Base-by-base conservation (phyloP, 768 basidiomycete species). In the Boletus edulis region DNA sequence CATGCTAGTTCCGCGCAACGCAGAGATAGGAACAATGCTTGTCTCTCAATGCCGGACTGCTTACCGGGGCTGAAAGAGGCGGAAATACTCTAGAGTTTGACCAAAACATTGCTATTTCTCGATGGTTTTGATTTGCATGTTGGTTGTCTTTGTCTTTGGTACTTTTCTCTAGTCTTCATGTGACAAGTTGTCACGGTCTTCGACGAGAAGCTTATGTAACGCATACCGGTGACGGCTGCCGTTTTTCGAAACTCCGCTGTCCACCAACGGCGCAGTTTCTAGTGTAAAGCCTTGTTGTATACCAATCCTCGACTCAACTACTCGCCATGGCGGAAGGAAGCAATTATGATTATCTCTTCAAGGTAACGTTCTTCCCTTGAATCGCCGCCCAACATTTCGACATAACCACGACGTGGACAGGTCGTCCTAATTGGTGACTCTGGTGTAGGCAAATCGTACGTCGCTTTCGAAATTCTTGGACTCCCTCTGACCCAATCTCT, bases 321-420 rank as follows among this genome's bases (percentile, higher is more conserved):
- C 47, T 53, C 60, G 53, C 60, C 56, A 97, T 97, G 94, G 73
- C 91, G 54, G 94, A 96, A 81, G 87, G 85, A 64, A 91, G 86
- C 78, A 94, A 94, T 82, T 98, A 97, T 77, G 96, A 98, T 73
- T 98, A 89, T 80, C 87, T 99, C 63, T 98, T 98, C 87, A 98
- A 99, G 84, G 96, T 95, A 49, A 49, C 14, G 52, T 48, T 13
- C 9, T 18, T 17, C 9, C 17, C n/a, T 5, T 3, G 4, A 15
- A 13, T 41, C 8, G 3, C 1, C 3, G 12, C 11, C 10, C 12
- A 8, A 11, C 15, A 22, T 3, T 39, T 49, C 13, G 34, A 49
- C 42, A n/a, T 12, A 15, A 2, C 43, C 24, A n/a, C 37, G 49
- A 39, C 57, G 11, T 14, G n/a, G 9, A 38, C 57, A 98, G 96